Percentiles rank a stretch among this genome's conserved stretches.
Conservation (phyloP, 768 basidiomycete genomes). For the Tephrocybe sp. region DNA sequence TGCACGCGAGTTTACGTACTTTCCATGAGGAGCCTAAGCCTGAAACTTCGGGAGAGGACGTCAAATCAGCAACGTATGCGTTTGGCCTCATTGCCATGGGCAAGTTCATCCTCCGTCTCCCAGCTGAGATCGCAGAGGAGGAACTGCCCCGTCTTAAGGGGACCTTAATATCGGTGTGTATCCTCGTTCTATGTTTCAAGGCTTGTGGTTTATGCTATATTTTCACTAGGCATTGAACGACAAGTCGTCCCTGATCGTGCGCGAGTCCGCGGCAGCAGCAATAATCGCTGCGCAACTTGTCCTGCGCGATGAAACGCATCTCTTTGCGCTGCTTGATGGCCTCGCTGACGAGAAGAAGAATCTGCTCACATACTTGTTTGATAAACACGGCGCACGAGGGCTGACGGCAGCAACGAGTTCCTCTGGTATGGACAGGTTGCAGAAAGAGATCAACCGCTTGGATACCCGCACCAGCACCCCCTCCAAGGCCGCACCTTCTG, state of each 20-base stretch:
- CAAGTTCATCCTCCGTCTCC: conserved; percentile 79
- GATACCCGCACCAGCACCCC: conserved; percentile 81
- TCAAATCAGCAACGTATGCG: conserved; percentile 68
- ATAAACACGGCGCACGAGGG: conserved; percentile 79
- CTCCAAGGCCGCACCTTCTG: conserved; percentile 29
- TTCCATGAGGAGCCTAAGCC: conserved; percentile 59
- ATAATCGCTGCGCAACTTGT: conserved; percentile 86
- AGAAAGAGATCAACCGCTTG: conserved; percentile 79
- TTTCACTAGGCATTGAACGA: conserved; percentile 74
- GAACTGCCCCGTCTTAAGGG: conserved; percentile 75
- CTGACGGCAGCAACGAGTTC: conserved; percentile 31
- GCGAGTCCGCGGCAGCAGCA: conserved; percentile 79
- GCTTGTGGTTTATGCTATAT: conserved; percentile 7
- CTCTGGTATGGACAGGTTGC: conserved; percentile 66
- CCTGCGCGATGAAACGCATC: conserved; percentile 77
- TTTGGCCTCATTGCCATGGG: conserved; percentile 84
- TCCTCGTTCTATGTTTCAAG: neutral
- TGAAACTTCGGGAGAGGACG: conserved; percentile 41
- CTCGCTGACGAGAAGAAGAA: conserved; percentile 92
- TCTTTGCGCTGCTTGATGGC: conserved; percentile 79
- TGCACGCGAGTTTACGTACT: conserved; percentile 69
- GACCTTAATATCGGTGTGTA: conserved; percentile 67
- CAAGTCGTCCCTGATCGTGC: conserved; percentile 68
- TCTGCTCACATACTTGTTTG: conserved; percentile 83
- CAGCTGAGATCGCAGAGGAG: conserved; percentile 83